phyloP scores from a whole-genome alignment of 257 asterid genomes.

The Gentiana dahurica region DNA sequence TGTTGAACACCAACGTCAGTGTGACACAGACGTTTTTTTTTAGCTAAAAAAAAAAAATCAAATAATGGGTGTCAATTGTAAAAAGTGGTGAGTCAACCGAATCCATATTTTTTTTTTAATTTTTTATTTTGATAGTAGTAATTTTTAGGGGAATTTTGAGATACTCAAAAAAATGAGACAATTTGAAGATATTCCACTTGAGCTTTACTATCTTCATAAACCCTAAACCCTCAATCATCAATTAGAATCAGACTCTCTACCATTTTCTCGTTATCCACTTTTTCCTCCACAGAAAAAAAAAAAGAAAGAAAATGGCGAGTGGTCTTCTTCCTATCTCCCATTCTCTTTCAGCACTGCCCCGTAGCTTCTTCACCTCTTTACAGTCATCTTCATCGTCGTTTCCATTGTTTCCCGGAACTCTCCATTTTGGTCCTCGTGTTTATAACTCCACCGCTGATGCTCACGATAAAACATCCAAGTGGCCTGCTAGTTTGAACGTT shows the following conservation, averaged over 20 bases:
- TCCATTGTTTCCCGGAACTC: background rate
- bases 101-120: too few species aligned
- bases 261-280: background rate
- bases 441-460: conserved; percentile 12
- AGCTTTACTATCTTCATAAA: background rate
- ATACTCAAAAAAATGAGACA: too few species aligned
- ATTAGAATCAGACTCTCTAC: background rate
- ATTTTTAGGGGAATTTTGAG: too few species aligned
- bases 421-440: conserved; percentile 2
- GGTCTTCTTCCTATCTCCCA: conserved; percentile 34
- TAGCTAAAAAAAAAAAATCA: too few species aligned
- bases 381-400: background rate
- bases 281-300: background rate
- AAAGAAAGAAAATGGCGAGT: conserved; percentile 26
- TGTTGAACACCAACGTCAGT: too few species aligned
- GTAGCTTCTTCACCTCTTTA: conserved; percentile 15
- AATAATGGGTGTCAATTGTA: too few species aligned
- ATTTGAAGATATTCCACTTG: too few species aligned
- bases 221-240: conserved; percentile 45
- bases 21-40: too few species aligned
- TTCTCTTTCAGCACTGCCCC: conserved; percentile 31
- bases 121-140: too few species aligned
- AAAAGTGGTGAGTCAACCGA: too few species aligned
- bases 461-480: conserved; percentile 1
- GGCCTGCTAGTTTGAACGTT: background rate